Base-by-base conservation (phyloP, 257 asterid genomes). In the Echites panduratus region DNA sequence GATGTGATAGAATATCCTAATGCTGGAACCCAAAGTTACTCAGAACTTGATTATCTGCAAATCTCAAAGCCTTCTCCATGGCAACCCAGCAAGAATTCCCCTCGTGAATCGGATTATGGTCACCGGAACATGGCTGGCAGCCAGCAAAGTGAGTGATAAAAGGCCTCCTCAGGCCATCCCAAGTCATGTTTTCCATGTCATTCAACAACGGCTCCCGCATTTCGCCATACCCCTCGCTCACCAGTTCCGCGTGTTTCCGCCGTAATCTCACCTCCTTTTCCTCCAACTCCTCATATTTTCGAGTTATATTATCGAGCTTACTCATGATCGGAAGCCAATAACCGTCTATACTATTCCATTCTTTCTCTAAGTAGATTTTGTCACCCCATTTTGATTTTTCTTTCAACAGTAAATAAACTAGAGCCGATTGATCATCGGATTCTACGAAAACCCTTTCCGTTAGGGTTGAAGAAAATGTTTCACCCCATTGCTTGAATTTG, bases 21-120 rank as follows among this genome's bases (percentile, higher is more conserved):
- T 43, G 47, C 10, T 43, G 47, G 47, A 76, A 82, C n/a, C 82
- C 84, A 20, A 73, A 82, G 43, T 63, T 66, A 44, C 82, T 66
- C 7, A 82, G 68, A 58, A 82, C 83, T 57, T 82, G 86, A 68
- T 82, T 79, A 67, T 82, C 86, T 0, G 82, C 86, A 26, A 79
- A 82, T 45, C 79, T 82, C 29, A 82, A 50, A 14, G 84, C 80
- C 63, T 65, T 82, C 35, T 79, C 74, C 80, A 82, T 79, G 16
- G 75, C 71, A 19, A 69, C 63, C 66, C 69, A 71, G 70, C 86
- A 82, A 9, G 53, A 61, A 38, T 82, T 70, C 22, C 74, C 76
- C 5, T 66, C 52, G 16, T 79, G 74, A 29, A 65, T 61, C 26
- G 72, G 73, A 32, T 79, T 66, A 11, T 71, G 75, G 22, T 48